Conservation (phyloP, 495 filamentous ascomycete species). For the Thermochaetoides thermophila region DNA sequence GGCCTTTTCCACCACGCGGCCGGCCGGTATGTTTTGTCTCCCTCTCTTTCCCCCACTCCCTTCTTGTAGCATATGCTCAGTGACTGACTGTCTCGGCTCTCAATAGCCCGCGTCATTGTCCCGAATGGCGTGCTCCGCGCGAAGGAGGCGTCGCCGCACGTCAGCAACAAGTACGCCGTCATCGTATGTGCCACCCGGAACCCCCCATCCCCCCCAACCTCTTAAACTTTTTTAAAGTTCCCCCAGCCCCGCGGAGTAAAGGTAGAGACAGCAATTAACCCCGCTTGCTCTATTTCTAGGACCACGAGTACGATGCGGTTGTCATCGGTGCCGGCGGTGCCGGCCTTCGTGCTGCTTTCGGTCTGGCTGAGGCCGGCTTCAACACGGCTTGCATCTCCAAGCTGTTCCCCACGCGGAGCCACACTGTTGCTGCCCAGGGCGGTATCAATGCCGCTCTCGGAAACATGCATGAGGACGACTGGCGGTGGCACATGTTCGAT, state of each 20-base stretch:
- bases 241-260: no score
- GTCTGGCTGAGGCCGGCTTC: conserved; percentile 92
- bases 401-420: conserved; percentile 88
- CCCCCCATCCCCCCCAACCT: no score
- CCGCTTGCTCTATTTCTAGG: conserved; percentile 16
- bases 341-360: conserved; percentile 88
- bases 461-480: conserved; percentile 82
- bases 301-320: conserved; percentile 60
- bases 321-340: conserved; percentile 91
- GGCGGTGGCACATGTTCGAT: conserved; percentile 99
- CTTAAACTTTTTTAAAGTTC: no score
- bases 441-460: conserved; percentile 94
- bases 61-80: background rate
- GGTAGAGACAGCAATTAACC: no score
- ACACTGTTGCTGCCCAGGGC: conserved; percentile 89
- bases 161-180: conserved; percentile 78
- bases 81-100: conserved; percentile 4
- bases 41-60: no score
- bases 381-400: conserved; percentile 98
- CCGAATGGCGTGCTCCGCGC: conserved; percentile 74
- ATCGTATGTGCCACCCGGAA: conserved; percentile 81
- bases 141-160: conserved; percentile 73
- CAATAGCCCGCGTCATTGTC: conserved; percentile 54
- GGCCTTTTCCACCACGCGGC: conserved; percentile 72
- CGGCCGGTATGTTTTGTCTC: conserved; percentile 61